Base-by-base conservation (phyloP, 1,139 yeast species). In the Candida sanyaensis region DNA sequence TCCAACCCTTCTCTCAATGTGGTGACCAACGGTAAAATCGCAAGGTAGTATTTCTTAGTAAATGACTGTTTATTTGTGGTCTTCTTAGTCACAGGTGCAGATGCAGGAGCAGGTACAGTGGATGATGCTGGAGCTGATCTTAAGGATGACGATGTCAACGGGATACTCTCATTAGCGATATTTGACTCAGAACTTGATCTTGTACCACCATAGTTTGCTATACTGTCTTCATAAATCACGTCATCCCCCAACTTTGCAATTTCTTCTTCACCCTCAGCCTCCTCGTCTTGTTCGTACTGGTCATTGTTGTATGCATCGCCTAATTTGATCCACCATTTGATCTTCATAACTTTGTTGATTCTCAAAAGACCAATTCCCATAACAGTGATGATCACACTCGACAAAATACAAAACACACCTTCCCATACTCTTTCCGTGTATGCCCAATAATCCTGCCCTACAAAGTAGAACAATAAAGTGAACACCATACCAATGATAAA, bases 311-410 rank as follows among this genome's bases (percentile, higher is more conserved):
- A 71, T 1, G 79, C 77, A 48, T 68, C 69, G 8, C 79, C 78
- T 55, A 73, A 63, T 54, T 75, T 75, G 47, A 73, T 66, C 76
- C 77, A 72, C 80, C 80, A 75, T 58, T 75, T 75, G 37, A 73
- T 68, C 57, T 75, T 74, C 80, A 75, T 75, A 50, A 75, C 75
- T 62, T 87, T 85, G 68, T 89, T 90, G 63, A 91, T 81, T 56
- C 97, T 75, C 55, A 91, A 75, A 75, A 91, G 80, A 10, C 96
- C 90, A 43, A 90, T 69, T 42, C 97, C 97, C 97, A 91, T 90
- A 45, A 87, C 71, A 5, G 96, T 86, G 62, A 91, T 91, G 71
- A 91, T 85, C 8, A 85, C 59, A 27, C 95, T 81, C 6, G 96
- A 91, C 52, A 90, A 69, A 51, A 91, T 74, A 57, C 95, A 88